Evolutionary conservation across 2,329 filamentous ascomycete genomes (phyloP).

Genomic region (Aspergillus brunneoviolaceus): DNA sequence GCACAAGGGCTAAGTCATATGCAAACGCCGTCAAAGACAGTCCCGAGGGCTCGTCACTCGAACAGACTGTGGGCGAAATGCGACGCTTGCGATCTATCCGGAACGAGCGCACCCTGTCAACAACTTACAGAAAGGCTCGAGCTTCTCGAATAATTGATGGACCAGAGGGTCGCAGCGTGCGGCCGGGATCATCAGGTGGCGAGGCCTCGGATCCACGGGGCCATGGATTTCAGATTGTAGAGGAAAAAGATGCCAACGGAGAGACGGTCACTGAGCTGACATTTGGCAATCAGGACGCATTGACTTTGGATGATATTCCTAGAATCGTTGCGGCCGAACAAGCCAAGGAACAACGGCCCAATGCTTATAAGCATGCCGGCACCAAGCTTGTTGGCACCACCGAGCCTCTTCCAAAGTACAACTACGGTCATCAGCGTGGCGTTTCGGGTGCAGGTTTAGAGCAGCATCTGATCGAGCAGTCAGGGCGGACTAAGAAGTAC

Average conservation of each 20-base stretch:
- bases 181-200: slow-evolving; percentile 70
- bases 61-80: slow-evolving; percentile 95
- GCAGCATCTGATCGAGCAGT: slow-evolving; percentile 51
- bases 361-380: slow-evolving; percentile 72
- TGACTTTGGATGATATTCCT: slow-evolving; percentile 94
- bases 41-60: slow-evolving; percentile 71
- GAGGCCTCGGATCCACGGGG: slow-evolving; percentile 54
- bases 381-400: slow-evolving; percentile 63
- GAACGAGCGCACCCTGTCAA: slow-evolving; percentile 90
- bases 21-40: slow-evolving; percentile 61
- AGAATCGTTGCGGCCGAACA: slow-evolving; percentile 94
- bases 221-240: slow-evolving; percentile 72
- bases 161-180: slow-evolving; percentile 65
- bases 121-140: slow-evolving; percentile 84
- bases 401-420: slow-evolving; percentile 63
- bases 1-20: slow-evolving; percentile 72
- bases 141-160: slow-evolving; percentile 92
- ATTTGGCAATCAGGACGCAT: slow-evolving; percentile 84
- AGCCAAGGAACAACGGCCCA: slow-evolving; percentile 82
- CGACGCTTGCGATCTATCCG: slow-evolving; percentile 86
- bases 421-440: slow-evolving; percentile 68
- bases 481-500: slow-evolving; percentile 70
- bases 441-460: slow-evolving; percentile 58
- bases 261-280: slow-evolving; percentile 75
- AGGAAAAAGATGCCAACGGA: slow-evolving; percentile 69